Percentiles rank a stretch among this genome's conserved stretches.
Conservation (phyloP, 352 stramenopile species). For the Thalassiosira hispida region DNA sequence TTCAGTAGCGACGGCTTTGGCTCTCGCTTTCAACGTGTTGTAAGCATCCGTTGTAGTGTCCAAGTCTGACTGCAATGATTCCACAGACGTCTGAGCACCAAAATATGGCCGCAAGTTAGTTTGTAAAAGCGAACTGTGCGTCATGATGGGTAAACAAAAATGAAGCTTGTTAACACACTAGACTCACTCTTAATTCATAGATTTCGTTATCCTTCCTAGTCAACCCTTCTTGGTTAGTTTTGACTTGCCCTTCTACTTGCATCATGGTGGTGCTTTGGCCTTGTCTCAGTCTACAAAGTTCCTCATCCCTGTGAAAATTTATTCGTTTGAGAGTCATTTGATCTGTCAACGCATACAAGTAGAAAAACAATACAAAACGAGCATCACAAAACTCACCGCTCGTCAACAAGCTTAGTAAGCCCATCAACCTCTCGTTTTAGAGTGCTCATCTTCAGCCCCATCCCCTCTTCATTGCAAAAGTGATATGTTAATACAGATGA, state of each 20-base stretch:
- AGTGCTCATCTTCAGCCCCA: slow-evolving; percentile 60
- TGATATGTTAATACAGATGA: no score
- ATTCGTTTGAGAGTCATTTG: not conserved
- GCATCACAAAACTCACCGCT: slow-evolving; percentile 41
- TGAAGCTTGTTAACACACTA: not conserved
- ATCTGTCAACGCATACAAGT: not conserved
- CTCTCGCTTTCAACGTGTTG: slow-evolving; percentile 71
- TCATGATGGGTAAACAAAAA: no score
- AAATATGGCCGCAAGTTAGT: not conserved
- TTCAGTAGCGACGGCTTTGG: slow-evolving; percentile 77
- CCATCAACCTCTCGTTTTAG: slow-evolving; percentile 72
- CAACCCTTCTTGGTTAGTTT: slow-evolving; percentile 48
- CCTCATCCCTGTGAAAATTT: slow-evolving; percentile 45
- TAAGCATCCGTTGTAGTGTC: slow-evolving; percentile 65
- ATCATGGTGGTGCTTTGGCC: slow-evolving; percentile 59
- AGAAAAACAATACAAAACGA: not conserved
- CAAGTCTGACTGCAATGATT: slow-evolving; percentile 54
- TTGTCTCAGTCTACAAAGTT: slow-evolving; percentile 61
- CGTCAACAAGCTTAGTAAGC: slow-evolving; percentile 66
- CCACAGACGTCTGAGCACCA: slow-evolving; percentile 30
- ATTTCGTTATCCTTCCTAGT: slow-evolving; percentile 52
- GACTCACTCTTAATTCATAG: slow-evolving; percentile 40
- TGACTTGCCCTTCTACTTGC: slow-evolving; percentile 55
- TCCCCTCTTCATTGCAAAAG: no score
- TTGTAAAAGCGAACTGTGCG: slow-evolving; percentile 2